Base-by-base conservation (phyloP, 768 basidiomycete genomes). In the Calvatia gigantea region DNA sequence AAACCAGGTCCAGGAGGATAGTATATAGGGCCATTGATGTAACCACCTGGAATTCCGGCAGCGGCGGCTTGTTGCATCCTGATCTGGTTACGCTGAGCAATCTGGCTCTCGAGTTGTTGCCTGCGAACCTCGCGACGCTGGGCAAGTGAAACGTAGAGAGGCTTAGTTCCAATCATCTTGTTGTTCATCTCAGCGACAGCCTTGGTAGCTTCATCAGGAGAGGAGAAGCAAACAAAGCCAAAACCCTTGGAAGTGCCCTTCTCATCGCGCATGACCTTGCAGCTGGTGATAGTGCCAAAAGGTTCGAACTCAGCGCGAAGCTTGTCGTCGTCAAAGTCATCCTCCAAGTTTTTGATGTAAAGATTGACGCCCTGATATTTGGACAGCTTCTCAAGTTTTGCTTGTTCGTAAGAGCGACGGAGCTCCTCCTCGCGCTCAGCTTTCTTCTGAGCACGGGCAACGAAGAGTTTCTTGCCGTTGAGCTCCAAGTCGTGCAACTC, bases 181-280 rank as follows among this genome's bases (percentile, higher is more conserved):
- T 97, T 98, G 83, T 99, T 99, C 94, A 99, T 97, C 79, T 99
- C 97, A 53, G 94, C 91, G 58, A 98, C 94, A 58, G 97, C 97
- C 79, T 98, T 98, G 67, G 94, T 98, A 21, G 97, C 95, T 75
- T 99, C 97, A 62, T 99, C 97, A 45, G 97, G 94, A 51, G 94
- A 89, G 32, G 94, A 93, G 81, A 94, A 99, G 75, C 97, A 99
- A 64, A 99, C 97, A 69, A 99, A 99, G 61, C 97, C 97, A 67
- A 99, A 99, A 62, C 96, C 94, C 71, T 94, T 94, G 8, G 94
- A 97, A 50, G 80, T 85, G 57, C 82, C 83, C 74, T 92, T 96
- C 57, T 98, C 97, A 72, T 98, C 96, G 62, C 90, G 87, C 97
- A 99, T 99, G 70, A 99, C 90, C 80, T 97, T 98, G 83, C 91